Conservation (phyloP, 1,284 basidiomycete species). For the Leccinum griseonigrum region DNA sequence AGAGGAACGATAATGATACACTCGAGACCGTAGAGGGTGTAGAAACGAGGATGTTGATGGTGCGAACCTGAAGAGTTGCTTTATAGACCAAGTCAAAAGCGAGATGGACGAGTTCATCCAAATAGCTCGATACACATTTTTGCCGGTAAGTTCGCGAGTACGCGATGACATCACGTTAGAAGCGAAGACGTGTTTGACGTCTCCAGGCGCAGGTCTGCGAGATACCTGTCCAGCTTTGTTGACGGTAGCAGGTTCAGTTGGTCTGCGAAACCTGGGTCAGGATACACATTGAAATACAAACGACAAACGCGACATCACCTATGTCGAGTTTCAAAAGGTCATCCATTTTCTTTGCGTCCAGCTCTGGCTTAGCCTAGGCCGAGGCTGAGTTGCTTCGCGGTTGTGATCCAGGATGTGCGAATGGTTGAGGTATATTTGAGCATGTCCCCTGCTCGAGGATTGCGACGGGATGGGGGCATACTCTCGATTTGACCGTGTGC, state of each 20-base stretch:
- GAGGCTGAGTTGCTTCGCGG: conserved; percentile 55
- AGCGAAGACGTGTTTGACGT: conserved; percentile 72
- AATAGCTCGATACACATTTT: conserved; percentile 16
- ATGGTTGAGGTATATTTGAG: conserved; percentile 55
- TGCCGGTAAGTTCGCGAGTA: background rate
- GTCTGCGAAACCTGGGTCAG: conserved; percentile 43
- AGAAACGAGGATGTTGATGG: conserved; percentile 93
- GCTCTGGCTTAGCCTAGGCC: conserved; percentile 61
- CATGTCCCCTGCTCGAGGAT: conserved; percentile 44
- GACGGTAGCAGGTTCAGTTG: conserved; percentile 69
- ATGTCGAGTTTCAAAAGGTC: conserved; percentile 63
- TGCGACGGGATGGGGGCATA: conserved; percentile 38
- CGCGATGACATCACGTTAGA: conserved; percentile 37
- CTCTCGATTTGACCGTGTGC: conserved; percentile 42
- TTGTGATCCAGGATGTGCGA: conserved; percentile 34
- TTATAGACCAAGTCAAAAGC: background rate
- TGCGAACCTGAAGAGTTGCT: background rate
- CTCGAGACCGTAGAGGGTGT: conserved; percentile 82
- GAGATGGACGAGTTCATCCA: conserved; percentile 1
- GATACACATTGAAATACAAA: conserved; percentile 1
- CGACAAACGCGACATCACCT: conserved; percentile 42
- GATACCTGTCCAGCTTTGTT: conserved; percentile 60
- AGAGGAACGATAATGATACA: conserved; percentile 94
- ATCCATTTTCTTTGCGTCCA: conserved; percentile 65
- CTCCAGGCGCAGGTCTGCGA: conserved; percentile 64